These are phyloP conservation scores for Diaporthe batatas DNA, from an alignment of 2,329 filamentous ascomycete species.

Conservation along the genomic window DNA sequence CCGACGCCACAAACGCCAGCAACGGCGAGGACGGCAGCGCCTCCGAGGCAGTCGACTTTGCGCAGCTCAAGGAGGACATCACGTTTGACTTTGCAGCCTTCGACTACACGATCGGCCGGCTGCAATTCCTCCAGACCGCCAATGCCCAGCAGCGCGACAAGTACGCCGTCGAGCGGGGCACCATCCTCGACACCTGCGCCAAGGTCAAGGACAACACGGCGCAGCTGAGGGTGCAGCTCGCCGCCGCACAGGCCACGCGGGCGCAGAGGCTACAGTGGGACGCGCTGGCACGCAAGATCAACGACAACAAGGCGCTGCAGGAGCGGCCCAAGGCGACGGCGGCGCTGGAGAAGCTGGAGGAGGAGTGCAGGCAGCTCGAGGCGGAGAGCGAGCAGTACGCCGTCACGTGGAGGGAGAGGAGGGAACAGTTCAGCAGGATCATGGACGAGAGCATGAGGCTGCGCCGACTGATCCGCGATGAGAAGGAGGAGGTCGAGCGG, in stretches of 20 bases:
- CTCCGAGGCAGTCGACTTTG: constrained; percentile 63
- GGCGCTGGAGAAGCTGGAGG: constrained; percentile 84
- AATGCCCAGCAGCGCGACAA: constrained; percentile 87
- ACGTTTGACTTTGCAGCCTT: constrained; percentile 91
- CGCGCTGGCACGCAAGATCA: constrained; percentile 88
- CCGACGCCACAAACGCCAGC: constrained; percentile 58
- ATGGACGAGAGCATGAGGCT: constrained; percentile 92
- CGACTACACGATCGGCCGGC: constrained; percentile 86
- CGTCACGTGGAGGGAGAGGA: constrained; percentile 84
- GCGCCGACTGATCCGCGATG: constrained; percentile 87
- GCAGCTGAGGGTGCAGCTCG: constrained; percentile 79
- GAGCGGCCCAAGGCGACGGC: constrained; percentile 86
- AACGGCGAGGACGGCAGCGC: constrained; percentile 41
- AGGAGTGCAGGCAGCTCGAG: constrained; percentile 89
- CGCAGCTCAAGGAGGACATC: constrained; percentile 84
- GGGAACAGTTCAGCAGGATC: constrained; percentile 88
- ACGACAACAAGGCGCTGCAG: constrained; percentile 81
- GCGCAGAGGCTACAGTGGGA: constrained; percentile 88
- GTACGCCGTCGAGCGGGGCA: constrained; percentile 83
- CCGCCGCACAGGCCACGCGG: constrained; percentile 80
- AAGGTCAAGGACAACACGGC: constrained; percentile 81
- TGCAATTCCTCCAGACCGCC: constrained; percentile 87
- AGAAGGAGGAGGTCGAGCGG: constrained; percentile 93
- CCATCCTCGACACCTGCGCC: constrained; percentile 83
- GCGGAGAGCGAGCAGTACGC: constrained; percentile 86